These are phyloP conservation scores for Agaricus subrufescens DNA, from an alignment of 768 basidiomycete genomes.

Conservation along the genomic window DNA sequence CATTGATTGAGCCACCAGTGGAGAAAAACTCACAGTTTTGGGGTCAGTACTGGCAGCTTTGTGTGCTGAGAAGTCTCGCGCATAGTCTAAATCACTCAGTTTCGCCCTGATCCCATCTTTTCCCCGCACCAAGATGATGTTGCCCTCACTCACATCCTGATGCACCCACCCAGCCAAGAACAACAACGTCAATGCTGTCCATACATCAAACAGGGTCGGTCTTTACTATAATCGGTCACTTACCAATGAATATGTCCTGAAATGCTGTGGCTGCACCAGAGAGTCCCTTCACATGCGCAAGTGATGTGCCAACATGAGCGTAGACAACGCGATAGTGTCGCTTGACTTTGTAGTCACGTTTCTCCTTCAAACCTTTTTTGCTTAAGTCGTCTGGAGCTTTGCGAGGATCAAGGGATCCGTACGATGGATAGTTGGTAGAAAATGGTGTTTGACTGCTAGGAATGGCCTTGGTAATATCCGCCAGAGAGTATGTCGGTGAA, in stretches of 20 bases:
- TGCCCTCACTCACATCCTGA: conserved; percentile 4
- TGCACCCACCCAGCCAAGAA: conserved; percentile 9
- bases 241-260: neutral
- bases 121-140: conserved; percentile 2
- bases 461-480: too few relatives aligned
- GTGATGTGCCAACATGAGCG: neutral
- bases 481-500: neutral
- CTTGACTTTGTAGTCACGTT: neutral
- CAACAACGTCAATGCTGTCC: neutral
- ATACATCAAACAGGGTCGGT: neutral
- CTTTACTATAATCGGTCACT: neutral
- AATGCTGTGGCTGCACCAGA: neutral
- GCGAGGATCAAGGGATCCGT: neutral
- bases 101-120: neutral
- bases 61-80: neutral
- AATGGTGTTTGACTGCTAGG: too few relatives aligned
- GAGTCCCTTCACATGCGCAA: conserved; percentile 24
- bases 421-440: too few relatives aligned
- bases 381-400: neutral
- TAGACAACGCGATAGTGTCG: conserved; percentile 1
- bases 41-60: neutral
- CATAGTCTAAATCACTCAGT: conserved; percentile 10
- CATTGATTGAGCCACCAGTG: neutral
- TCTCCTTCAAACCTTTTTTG: too few relatives aligned
- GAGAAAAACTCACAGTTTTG: neutral